phyloP scores from a whole-genome alignment of 768 basidiomycete species.

The Suillus americanus region DNA sequence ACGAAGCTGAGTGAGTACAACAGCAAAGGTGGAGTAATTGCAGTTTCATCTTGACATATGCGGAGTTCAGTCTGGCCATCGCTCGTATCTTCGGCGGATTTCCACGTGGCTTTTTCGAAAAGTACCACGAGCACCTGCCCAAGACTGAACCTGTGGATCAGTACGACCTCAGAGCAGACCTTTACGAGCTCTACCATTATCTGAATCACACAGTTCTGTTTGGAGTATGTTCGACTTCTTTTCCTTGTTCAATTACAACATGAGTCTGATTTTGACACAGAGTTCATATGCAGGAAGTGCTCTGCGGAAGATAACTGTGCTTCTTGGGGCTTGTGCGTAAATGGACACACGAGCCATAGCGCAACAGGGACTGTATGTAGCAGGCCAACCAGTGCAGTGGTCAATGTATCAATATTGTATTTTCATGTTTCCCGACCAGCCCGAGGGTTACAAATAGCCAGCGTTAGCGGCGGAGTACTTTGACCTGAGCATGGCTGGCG shows the following conservation, averaged over 20 bases:
- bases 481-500: background rate
- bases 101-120: slow-evolving; percentile 57
- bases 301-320: slow-evolving; percentile 42
- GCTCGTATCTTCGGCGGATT: slow-evolving; percentile 82
- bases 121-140: slow-evolving; percentile 62
- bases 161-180: slow-evolving; percentile 59
- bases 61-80: slow-evolving; percentile 59
- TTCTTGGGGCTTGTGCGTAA: slow-evolving; percentile 38
- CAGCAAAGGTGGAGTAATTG: background rate
- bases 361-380: background rate
- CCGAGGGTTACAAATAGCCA: background rate
- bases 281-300: slow-evolving; percentile 56
- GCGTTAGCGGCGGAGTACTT: background rate
- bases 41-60: background rate
- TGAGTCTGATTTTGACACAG: slow-evolving; percentile 18
- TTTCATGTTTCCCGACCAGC: background rate
- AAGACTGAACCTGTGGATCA: slow-evolving; percentile 66
- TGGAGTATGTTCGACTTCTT: slow-evolving; percentile 49
- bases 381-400: background rate
- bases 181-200: slow-evolving; percentile 84
- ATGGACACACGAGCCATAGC: background rate
- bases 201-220: slow-evolving; percentile 80
- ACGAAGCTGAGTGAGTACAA: slow-evolving; percentile 70
- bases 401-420: background rate
- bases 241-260: background rate